Conservation (phyloP, 2,329 filamentous ascomycete genomes). For the Calonectria multiphialidica region DNA sequence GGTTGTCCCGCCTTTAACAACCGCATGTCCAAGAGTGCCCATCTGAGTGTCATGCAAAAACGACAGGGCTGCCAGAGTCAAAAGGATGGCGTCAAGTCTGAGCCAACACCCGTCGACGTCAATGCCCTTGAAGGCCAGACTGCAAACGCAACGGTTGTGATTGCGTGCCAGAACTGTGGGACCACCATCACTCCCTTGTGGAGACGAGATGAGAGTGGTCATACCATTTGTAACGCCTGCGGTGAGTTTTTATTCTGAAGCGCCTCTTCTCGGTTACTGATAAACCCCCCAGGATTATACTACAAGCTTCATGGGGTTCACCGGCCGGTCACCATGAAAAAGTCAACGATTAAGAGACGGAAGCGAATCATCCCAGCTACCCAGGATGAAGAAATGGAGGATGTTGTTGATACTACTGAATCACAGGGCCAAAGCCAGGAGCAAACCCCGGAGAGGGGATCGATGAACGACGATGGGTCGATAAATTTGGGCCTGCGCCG, state of each 20-base stretch:
- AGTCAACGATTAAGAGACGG: constrained; percentile 93
- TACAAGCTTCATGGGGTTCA: constrained; percentile 96
- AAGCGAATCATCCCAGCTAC: constrained; percentile 92
- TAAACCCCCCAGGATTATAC: constrained; percentile 77
- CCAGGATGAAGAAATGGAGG: constrained; percentile 62
- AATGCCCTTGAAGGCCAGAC: constrained; percentile 49
- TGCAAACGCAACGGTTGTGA: constrained; percentile 64
- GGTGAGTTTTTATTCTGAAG: constrained; percentile 68
- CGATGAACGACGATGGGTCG: constrained; percentile 73
- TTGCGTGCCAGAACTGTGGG: constrained; percentile 96
- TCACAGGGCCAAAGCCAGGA: constrained; percentile 52
- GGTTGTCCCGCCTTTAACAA: constrained; percentile 99
- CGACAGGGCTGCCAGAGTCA: constrained; percentile 51
- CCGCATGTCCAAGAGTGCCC: constrained; percentile 87
- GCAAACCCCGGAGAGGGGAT: constrained; percentile 63
- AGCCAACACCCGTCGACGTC: constrained; percentile 48
- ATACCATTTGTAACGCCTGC: constrained; percentile 98
- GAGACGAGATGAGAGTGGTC: constrained; percentile 92
- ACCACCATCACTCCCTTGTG: constrained; percentile 97
- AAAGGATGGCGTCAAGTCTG: constrained; percentile 38
- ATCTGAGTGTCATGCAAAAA: constrained; percentile 71
- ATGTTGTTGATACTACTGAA: constrained; percentile 60
- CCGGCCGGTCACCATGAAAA: constrained; percentile 98
- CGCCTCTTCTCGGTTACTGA: constrained; percentile 24
- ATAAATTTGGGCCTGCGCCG: constrained; percentile 71